Evolutionary conservation across 129 eudicot species (phyloP), one percentile per base, ranked within the genome.

Genomic region (Flaveria trinervia): DNA sequence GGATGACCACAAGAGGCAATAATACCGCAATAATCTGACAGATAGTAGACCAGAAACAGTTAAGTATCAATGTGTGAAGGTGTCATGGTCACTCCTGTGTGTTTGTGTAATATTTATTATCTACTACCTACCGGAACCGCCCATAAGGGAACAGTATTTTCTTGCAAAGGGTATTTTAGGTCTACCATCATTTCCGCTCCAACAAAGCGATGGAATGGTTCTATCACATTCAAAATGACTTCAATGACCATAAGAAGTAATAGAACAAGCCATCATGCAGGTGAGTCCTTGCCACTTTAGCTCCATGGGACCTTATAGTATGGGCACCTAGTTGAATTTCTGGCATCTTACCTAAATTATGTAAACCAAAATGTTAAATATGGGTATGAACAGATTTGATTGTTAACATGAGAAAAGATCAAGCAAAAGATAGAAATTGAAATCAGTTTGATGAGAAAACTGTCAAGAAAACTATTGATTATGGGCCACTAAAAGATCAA

Each of bases 131-230:
- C 98, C 90, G 96, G 98, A 54, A 88, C 95, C 18, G 89, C 90
- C 98, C 98, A 93, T 33, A 93, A 55, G 72, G 98, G 98, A 57
- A 93, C 23, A 1, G 96, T 90, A 68, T 93, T 89, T 9, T 79
- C 92, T 75, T 92, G 79, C 81, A 86, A 71, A 11, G 98, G 98
- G 81, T 92, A 92, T 71, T 72, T 92, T 20, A 92, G 88, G 62
- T 92, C 90, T 15, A 79, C 79, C 93, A 92, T 86, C 96, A 90
- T 90, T 9, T 83, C 94, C 43, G 65, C 83, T 2, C 96, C 96
- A 61, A 90, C 94, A 82, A 90, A 92, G 62, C 98, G 90, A 68
- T 90, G 94, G 71, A 92, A 92, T 75, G 98, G 98, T 79, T 92
- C 96, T 59, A 92, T 88, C 22, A 92, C 83, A 67, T 92, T 90